Evolutionary conservation across 1,284 basidiomycete species (phyloP).

Genomic region (Trichosporon ovoides): DNA sequence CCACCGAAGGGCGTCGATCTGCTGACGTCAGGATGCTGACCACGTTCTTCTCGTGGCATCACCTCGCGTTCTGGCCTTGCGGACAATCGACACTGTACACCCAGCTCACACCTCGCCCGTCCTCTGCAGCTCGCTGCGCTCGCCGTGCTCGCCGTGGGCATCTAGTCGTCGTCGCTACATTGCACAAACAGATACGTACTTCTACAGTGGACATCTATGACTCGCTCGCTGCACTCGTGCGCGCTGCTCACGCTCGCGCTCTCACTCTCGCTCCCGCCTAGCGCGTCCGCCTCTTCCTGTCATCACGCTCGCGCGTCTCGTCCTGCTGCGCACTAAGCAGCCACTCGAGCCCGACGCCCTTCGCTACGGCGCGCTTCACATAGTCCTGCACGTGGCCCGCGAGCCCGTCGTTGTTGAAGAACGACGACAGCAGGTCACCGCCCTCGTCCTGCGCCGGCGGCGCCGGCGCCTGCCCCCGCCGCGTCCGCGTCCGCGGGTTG

Average conservation of each 20-base stretch:
- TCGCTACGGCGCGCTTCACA: constrained; percentile 32
- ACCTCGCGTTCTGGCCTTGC: too few relatives aligned
- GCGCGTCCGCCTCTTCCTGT: constrained; percentile 2
- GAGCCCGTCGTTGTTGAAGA: constrained; percentile 22
- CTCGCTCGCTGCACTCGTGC: not conserved
- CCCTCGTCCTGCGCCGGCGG: not conserved
- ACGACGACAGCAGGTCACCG: constrained; percentile 11
- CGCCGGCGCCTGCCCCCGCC: not conserved
- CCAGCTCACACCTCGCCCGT: too few relatives aligned
- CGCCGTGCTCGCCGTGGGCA: not conserved
- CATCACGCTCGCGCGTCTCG: constrained; percentile 10
- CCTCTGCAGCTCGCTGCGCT: too few relatives aligned
- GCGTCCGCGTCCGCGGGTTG: constrained; percentile 10
- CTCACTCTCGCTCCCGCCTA: not conserved
- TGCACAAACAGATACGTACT: not conserved
- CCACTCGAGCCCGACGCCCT: constrained; percentile 39
- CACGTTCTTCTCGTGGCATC: too few relatives aligned
- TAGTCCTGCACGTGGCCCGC: constrained; percentile 33
- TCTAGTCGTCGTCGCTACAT: not conserved
- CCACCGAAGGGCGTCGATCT: not conserved
- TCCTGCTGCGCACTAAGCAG: constrained; percentile 20
- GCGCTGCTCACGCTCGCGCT: not conserved
- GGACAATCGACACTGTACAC: too few relatives aligned
- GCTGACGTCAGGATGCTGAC: not conserved
- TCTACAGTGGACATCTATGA: too few relatives aligned